Conservation (phyloP, 2,329 filamentous ascomycete genomes). For the Monilinia fructigena region DNA sequence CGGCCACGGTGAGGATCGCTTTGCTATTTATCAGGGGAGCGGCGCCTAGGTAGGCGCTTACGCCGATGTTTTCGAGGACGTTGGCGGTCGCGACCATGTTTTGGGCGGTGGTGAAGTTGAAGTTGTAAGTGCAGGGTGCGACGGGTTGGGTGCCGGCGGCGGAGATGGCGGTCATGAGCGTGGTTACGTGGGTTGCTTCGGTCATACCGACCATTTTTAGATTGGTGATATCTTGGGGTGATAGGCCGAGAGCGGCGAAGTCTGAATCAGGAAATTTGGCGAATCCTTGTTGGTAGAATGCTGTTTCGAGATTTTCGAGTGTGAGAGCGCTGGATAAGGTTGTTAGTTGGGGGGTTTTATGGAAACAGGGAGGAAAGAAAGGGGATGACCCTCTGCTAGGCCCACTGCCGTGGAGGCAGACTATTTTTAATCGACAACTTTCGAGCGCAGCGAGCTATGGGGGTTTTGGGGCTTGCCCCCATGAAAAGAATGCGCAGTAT, state of each 20-base stretch:
- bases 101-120: conserved; percentile 63
- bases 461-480: neutral
- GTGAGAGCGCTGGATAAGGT: conserved; percentile 59
- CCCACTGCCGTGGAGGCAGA: neutral
- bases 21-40: conserved; percentile 61
- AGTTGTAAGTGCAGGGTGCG: conserved; percentile 69
- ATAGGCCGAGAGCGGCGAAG: conserved; percentile 63
- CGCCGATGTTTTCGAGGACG: conserved; percentile 70
- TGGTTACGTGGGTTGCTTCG: conserved; percentile 61
- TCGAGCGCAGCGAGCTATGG: neutral
- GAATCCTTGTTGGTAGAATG: conserved; percentile 72
- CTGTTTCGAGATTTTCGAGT: conserved; percentile 70
- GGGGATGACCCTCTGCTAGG: neutral
- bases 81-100: conserved; percentile 68
- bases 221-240: conserved; percentile 54
- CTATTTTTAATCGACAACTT: neutral
- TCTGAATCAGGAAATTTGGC: conserved; percentile 62
- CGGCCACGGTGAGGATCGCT: conserved; percentile 63
- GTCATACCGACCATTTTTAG: conserved; percentile 61
- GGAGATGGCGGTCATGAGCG: conserved; percentile 59
- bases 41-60: conserved; percentile 70
- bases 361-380: neutral
- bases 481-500: neutral
- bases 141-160: conserved; percentile 64
- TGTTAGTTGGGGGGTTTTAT: conserved; percentile 11